These are phyloP conservation scores for Clavispora carvajalis DNA, from an alignment of 805 yeast species.

Conservation along the genomic window DNA sequence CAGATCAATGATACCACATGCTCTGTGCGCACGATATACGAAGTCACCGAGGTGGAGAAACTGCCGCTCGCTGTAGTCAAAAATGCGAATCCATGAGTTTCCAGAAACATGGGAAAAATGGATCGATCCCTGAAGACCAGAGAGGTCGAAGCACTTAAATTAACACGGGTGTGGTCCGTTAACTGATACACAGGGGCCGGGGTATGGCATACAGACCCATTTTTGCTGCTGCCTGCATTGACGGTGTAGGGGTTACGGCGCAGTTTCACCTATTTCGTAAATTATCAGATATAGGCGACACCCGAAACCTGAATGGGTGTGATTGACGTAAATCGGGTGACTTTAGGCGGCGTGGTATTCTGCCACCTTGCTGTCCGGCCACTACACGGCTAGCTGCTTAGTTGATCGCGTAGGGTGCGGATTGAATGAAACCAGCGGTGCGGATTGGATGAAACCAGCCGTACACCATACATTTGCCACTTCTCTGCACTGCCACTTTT, in stretches of 20 bases:
- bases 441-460: too few relatives aligned
- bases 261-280: background rate
- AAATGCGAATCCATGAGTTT: too few relatives aligned
- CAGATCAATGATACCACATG: background rate
- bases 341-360: too few relatives aligned
- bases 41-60: background rate
- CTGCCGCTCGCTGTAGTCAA: background rate
- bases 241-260: background rate
- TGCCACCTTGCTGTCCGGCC: too few relatives aligned
- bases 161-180: background rate
- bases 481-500: too few relatives aligned
- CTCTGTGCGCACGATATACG: background rate
- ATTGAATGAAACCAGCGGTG: too few relatives aligned
- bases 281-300: too few relatives aligned
- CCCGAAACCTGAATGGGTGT: too few relatives aligned
- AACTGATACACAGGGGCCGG: background rate
- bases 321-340: too few relatives aligned
- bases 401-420: too few relatives aligned
- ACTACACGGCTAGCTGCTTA: too few relatives aligned
- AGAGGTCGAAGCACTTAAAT: background rate
- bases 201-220: background rate
- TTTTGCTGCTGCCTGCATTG: background rate
- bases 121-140: background rate
- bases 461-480: too few relatives aligned
- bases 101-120: background rate